Base-by-base conservation (phyloP, 164 flowering plant species). In the Buxus sempervirens region DNA sequence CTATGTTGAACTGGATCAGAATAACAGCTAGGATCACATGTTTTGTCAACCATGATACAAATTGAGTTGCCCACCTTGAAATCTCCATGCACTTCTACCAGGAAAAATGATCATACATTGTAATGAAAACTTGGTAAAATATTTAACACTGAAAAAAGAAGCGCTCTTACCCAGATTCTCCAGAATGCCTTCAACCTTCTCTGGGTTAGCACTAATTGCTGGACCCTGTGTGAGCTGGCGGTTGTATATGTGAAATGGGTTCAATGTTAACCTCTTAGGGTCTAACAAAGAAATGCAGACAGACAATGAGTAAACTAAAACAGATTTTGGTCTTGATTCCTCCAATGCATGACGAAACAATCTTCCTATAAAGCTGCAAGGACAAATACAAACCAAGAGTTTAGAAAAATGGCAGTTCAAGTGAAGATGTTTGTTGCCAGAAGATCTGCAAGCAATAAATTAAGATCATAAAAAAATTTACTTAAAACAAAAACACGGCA, bases 341-440 rank as follows among this genome's bases (percentile, higher is more conserved):
- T 88, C 87, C 78, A 88, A 53, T 53, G 93, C 96, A 85, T 90
- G 90, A 59, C 70, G 72, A 79, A 91, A 90, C 63, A 94, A 78
- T 77, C 90, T 90, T 76, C 87, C 88, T n/a, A 91, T 75, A 77
- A 90, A 90, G 78, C 98, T 94, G 89, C 81, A 84, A 41, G 63
- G 45, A 10, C 42, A 26, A 26, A 68, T 56, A 58, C 24, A 41
- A 15, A 45, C 51, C 12, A 10, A 62, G 19, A 1, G 55, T 66
- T 60, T 13, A 59, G 41, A 28, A 54, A n/a, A 45, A 23, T 5
- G 16, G 26, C 58, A 53, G 22, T 21, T 15, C 14, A 45, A 6
- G 12, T n/a, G 18, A 45, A 45, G n/a, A 14, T 24, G 38, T 7
- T 22, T 28, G 21, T 20, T 32, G 20, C 42, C 18, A 22, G 32